Evolutionary conservation across 768 basidiomycete species (phyloP).

Genomic region (Boletus reticuloceps): DNA sequence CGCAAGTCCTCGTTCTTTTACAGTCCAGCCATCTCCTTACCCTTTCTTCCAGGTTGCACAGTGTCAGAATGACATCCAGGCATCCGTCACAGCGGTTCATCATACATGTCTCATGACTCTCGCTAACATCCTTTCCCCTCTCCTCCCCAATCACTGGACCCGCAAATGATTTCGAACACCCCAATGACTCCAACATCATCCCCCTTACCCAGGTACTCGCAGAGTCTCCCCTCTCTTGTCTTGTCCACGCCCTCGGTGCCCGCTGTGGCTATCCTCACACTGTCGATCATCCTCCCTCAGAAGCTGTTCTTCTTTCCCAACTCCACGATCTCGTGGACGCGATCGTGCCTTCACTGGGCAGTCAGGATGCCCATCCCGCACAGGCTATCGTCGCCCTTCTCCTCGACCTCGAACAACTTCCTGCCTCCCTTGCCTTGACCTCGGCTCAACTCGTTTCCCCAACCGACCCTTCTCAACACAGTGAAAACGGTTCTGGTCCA

Average conservation of each 20-base stretch:
- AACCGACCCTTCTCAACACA: conserved; percentile 4
- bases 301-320: conserved; percentile 57
- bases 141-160: conserved; percentile 26
- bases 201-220: conserved; percentile 12
- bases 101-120: conserved; percentile 73
- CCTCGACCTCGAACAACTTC: conserved; percentile 63
- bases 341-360: conserved; percentile 41
- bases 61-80: conserved; percentile 56
- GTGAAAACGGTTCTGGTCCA: neutral
- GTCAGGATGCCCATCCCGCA: conserved; percentile 60
- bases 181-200: conserved; percentile 21
- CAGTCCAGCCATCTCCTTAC: neutral
- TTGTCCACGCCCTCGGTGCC: conserved; percentile 18
- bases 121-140: conserved; percentile 65
- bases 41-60: conserved; percentile 3
- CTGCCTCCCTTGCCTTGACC: conserved; percentile 27
- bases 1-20: neutral
- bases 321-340: conserved; percentile 53
- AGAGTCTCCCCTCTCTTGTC: conserved; percentile 18
- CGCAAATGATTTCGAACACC: conserved; percentile 59
- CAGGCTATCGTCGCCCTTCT: conserved; percentile 68
- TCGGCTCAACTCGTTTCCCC: conserved; percentile 14
- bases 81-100: conserved; percentile 73
- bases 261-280: conserved; percentile 7
- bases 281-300: conserved; percentile 36